These are phyloP conservation scores for Hypocrella siamensis DNA, from an alignment of 2,329 filamentous ascomycete genomes.

Conservation along the genomic window DNA sequence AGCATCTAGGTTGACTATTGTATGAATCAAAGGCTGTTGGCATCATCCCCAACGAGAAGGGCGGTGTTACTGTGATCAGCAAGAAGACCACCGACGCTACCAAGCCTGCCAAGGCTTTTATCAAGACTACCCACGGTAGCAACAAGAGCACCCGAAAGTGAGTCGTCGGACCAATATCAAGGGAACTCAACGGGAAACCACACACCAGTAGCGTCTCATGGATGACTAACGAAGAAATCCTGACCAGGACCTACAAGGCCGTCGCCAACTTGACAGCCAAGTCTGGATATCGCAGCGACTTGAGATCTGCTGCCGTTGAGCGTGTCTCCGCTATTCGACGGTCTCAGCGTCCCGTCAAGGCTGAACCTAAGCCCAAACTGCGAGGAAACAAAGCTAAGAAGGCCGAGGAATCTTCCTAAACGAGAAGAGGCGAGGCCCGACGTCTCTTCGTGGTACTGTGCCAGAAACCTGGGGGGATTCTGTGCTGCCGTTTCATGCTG, in stretches of 20 bases:
- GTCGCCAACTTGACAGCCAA: conserved; percentile 73
- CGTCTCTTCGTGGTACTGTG: too few relatives aligned
- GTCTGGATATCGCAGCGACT: conserved; percentile 69
- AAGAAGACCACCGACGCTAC: conserved; percentile 64
- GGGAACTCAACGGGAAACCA: too few relatives aligned
- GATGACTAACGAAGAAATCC: conserved; percentile 1
- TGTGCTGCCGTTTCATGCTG: too few relatives aligned
- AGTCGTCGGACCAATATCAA: conserved; percentile 8
- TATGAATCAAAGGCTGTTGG: conserved; percentile 54
- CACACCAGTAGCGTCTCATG: too few relatives aligned
- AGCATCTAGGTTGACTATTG: too few relatives aligned
- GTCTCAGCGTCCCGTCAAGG: conserved; percentile 67
- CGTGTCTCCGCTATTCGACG: conserved; percentile 74
- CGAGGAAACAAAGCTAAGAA: conserved; percentile 69
- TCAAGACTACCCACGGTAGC: conserved; percentile 53
- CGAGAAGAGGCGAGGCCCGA: neutral
- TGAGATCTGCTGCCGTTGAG: conserved; percentile 64
- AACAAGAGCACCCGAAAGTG: conserved; percentile 61
- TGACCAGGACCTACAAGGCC: conserved; percentile 65
- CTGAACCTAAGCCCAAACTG: conserved; percentile 54
- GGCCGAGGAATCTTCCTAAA: conserved; percentile 33
- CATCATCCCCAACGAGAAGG: conserved; percentile 59
- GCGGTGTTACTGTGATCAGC: conserved; percentile 63
- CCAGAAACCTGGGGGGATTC: too few relatives aligned
- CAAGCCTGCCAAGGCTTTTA: conserved; percentile 54